Evolutionary conservation across 129 eudicot genomes (phyloP).

Genomic region (Helianthus annuus): HanXRQr2.0-SUNRISE NC_035436.2:4502355-4502854

Average conservation of each 20-base stretch:
- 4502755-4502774: conserved; percentile 82
- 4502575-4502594: conserved; percentile 96
- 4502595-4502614: conserved; percentile 99
- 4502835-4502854: neutral
- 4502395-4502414: neutral
- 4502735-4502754: conserved; percentile 79
- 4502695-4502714: neutral
- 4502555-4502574: conserved; percentile 83
- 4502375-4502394: conserved; percentile 7
- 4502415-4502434: neutral
- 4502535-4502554: conserved; percentile 4
- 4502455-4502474: neutral
- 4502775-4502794: conserved; percentile 83
- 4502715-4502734: conserved; percentile 99
- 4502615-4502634: conserved; percentile 20
- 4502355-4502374: neutral
- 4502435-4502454: neutral
- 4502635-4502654: conserved; percentile 3
- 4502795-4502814: conserved; percentile 98
- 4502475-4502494: neutral
- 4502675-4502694: neutral
- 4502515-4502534: neutral
- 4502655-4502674: neutral
- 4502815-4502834: conserved; percentile 50
- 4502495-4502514: neutral